These are phyloP conservation scores for Calonectria hongkongensis DNA, from an alignment of 2,329 filamentous ascomycete genomes.

Conservation along the genomic window DNA sequence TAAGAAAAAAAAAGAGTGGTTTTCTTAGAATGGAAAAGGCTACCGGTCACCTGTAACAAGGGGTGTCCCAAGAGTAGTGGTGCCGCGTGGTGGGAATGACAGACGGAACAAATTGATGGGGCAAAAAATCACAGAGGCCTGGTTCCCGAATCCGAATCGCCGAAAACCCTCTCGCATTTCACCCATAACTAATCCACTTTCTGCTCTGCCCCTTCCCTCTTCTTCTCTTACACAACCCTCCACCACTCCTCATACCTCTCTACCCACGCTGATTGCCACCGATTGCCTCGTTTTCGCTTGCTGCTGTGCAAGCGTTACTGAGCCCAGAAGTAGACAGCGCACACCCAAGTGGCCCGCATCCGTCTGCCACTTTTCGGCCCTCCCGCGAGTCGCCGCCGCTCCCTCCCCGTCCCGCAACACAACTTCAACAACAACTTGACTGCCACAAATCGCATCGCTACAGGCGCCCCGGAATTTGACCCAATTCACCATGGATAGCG, in stretches of 20 bases:
- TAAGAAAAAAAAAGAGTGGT: constrained; percentile 1
- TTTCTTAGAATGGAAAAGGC: constrained; percentile 32
- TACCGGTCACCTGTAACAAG: constrained; percentile 8
- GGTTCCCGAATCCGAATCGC: constrained; percentile 49
- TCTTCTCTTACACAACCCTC: constrained; percentile 40
- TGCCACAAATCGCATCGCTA: background rate
- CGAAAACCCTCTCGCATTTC: constrained; percentile 36
- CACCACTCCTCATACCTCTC: constrained; percentile 11
- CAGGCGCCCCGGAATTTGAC: constrained; percentile 28
- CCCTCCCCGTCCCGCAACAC: background rate
- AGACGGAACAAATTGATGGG: constrained; percentile 45
- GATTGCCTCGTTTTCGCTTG: constrained; percentile 36
- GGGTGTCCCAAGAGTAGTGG: constrained; percentile 12
- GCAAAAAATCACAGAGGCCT: constrained; percentile 42
- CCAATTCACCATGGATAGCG: constrained; percentile 83
- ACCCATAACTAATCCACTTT: constrained; percentile 31
- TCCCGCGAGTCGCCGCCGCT: constrained; percentile 26
- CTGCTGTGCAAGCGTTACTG: constrained; percentile 20
- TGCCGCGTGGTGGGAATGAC: constrained; percentile 19
- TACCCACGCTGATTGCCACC: background rate
- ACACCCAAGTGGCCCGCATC: background rate
- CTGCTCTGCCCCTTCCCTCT: constrained; percentile 35
- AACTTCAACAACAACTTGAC: background rate
- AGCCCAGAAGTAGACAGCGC: constrained; percentile 14
- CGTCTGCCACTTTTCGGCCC: constrained; percentile 14